Conservation (phyloP, 805 yeast species). For the Sugiyamaella mastotermitis region DNA sequence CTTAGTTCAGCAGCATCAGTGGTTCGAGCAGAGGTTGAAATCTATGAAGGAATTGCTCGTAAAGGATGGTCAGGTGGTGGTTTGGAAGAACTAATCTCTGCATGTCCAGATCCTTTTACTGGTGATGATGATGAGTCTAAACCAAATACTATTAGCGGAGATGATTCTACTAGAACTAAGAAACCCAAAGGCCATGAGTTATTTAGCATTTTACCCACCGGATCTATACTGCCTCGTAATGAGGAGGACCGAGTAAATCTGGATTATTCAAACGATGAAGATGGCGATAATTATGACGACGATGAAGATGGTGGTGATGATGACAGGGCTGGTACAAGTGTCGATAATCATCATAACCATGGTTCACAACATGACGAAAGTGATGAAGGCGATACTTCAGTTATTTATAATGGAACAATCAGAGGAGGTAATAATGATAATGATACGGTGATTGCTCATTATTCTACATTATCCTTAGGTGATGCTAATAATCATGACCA, state of each 20-base stretch:
- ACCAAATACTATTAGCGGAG: slow-evolving; percentile 1
- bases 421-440: no score
- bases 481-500: no score
- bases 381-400: no score
- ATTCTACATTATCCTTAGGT: no score
- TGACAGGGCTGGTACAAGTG: not conserved
- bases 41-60: slow-evolving; percentile 71
- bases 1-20: slow-evolving; percentile 54
- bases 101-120: slow-evolving; percentile 62
- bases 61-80: slow-evolving; percentile 91
- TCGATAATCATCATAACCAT: not conserved
- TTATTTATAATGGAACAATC: no score
- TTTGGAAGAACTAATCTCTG: slow-evolving; percentile 57
- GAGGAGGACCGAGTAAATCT: slow-evolving; percentile 1
- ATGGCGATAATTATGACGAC: slow-evolving; percentile 6
- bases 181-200: slow-evolving; percentile 12
- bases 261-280: not conserved
- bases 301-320: slow-evolving; percentile 1
- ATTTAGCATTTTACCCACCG: slow-evolving; percentile 25
- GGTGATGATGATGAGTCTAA: slow-evolving; percentile 5
- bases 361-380: no score
- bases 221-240: slow-evolving; percentile 22
- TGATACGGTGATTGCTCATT: no score
- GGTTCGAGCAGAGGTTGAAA: slow-evolving; percentile 74
- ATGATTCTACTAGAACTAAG: not conserved